These are phyloP conservation scores for Grosmannia penicillata DNA, from an alignment of 2,329 filamentous ascomycete genomes.

Conservation along the genomic window DNA sequence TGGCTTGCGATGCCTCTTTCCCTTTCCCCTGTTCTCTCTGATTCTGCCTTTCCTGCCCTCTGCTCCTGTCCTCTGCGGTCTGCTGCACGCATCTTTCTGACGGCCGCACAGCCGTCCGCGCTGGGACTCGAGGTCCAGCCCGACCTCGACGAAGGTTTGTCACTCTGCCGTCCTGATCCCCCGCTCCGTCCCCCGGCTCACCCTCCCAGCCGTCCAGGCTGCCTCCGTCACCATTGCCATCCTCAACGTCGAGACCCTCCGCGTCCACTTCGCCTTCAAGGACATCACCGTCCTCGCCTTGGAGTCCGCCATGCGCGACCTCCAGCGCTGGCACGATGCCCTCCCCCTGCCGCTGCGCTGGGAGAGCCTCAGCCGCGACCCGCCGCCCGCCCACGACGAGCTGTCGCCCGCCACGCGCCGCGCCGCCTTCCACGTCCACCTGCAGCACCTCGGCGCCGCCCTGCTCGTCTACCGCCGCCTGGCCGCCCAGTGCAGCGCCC, in stretches of 20 bases:
- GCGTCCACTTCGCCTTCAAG: slow-evolving; percentile 15
- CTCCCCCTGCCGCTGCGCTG: slow-evolving; percentile 14
- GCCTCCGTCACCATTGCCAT: slow-evolving; percentile 17
- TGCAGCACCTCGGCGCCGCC: slow-evolving; percentile 17
- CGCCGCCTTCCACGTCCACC: slow-evolving; percentile 16
- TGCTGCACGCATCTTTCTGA: too few species aligned
- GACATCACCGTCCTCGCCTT: slow-evolving; percentile 14
- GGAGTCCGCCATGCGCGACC: slow-evolving; percentile 14
- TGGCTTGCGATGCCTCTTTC: too few species aligned
- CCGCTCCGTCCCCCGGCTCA: not conserved
- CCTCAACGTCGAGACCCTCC: slow-evolving; percentile 16
- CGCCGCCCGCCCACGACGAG: too few species aligned
- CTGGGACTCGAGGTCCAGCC: slow-evolving; percentile 11
- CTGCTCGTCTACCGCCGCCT: slow-evolving; percentile 19
- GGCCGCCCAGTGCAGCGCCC: slow-evolving; percentile 12
- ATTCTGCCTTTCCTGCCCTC: too few species aligned
- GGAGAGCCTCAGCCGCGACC: not conserved
- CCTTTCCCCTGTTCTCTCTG: too few species aligned
- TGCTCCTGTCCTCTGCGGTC: too few species aligned
- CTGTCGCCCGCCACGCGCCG: slow-evolving; percentile 9
- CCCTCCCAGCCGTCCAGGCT: slow-evolving; percentile 14
- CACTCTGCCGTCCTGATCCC: not conserved
- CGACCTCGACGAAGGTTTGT: slow-evolving; percentile 13
- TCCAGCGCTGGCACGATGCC: slow-evolving; percentile 15
- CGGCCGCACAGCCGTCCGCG: slow-evolving; percentile 9